These are phyloP conservation scores for Podospora comata DNA, from an alignment of 495 filamentous ascomycete genomes.

Conservation along the genomic window DNA sequence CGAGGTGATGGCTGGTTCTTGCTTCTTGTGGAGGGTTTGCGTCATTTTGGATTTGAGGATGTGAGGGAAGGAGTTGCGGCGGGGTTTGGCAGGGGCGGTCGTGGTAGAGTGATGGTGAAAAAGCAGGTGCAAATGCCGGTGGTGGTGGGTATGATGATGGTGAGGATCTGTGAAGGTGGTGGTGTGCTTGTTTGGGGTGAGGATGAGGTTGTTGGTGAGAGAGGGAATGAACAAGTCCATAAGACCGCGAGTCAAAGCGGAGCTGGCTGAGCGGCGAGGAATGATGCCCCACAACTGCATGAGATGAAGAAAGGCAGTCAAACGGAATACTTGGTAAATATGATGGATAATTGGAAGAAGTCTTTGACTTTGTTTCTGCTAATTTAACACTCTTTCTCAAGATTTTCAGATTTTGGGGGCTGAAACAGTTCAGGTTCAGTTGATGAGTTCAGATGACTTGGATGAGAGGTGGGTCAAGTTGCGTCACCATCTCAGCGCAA, in stretches of 20 bases:
- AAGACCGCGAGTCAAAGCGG: constrained; percentile 8
- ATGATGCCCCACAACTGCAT: not conserved
- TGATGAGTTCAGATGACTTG: not conserved
- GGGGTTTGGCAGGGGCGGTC: not conserved
- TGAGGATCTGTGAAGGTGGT: not conserved
- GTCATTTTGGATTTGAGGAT: constrained; percentile 13
- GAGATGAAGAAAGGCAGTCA: not conserved
- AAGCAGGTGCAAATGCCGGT: too few relatives aligned
- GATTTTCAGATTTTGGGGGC: not conserved
- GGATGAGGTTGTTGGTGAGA: constrained; percentile 1
- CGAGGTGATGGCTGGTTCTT: constrained; percentile 46
- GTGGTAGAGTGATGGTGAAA: too few relatives aligned
- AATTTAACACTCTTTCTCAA: not conserved
- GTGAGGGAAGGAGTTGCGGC: not conserved
- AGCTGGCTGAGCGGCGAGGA: constrained; percentile 1
- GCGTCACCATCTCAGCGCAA: not conserved
- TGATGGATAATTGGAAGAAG: not conserved
- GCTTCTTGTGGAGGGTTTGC: constrained; percentile 27
- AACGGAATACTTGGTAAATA: not conserved
- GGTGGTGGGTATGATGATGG: not conserved
- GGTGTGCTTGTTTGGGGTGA: not conserved
- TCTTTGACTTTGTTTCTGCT: not conserved
- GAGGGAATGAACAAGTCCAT: not conserved
- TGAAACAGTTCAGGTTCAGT: not conserved
- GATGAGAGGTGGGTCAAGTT: not conserved